Evolutionary conservation across 2,329 filamentous ascomycete species (phyloP).

Genomic region (Albifimbria verrucaria): DNA sequence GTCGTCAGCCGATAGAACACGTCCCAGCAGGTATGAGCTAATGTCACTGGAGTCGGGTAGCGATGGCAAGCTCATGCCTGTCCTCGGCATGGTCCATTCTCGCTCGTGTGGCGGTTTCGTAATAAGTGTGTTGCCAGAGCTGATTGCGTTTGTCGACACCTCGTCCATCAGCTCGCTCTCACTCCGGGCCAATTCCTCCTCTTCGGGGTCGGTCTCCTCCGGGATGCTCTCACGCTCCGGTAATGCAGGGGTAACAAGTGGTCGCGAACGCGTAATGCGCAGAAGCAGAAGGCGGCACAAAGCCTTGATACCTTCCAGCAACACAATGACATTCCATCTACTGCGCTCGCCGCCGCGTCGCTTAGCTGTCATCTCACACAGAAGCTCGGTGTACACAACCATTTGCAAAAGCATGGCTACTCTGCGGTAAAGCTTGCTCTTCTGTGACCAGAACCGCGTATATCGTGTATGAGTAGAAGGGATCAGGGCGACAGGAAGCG

Average conservation of each 20-base stretch:
- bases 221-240: slow-evolving; percentile 82
- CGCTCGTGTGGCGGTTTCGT: slow-evolving; percentile 39
- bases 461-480: slow-evolving; percentile 61
- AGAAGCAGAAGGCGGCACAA: slow-evolving; percentile 77
- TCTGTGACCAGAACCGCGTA: slow-evolving; percentile 63
- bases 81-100: slow-evolving; percentile 92
- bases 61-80: slow-evolving; percentile 78
- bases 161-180: slow-evolving; percentile 42
- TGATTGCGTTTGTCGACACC: slow-evolving; percentile 27
- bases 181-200: slow-evolving; percentile 36
- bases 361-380: slow-evolving; percentile 98
- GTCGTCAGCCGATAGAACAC: slow-evolving; percentile 92
- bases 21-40: slow-evolving; percentile 79
- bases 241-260: slow-evolving; percentile 77
- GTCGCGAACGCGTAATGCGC: slow-evolving; percentile 77
- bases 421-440: slow-evolving; percentile 69
- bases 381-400: slow-evolving; percentile 88
- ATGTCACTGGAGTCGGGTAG: slow-evolving; percentile 81
- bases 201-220: slow-evolving; percentile 47
- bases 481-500: slow-evolving; percentile 51
- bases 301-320: slow-evolving; percentile 84
- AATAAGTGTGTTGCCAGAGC: slow-evolving; percentile 11
- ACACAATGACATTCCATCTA: slow-evolving; percentile 82
- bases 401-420: slow-evolving; percentile 82
- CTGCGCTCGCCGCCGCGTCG: slow-evolving; percentile 73